phyloP scores from a whole-genome alignment of 768 basidiomycete genomes.

The Phlebiopsis flavidoalba region DNA sequence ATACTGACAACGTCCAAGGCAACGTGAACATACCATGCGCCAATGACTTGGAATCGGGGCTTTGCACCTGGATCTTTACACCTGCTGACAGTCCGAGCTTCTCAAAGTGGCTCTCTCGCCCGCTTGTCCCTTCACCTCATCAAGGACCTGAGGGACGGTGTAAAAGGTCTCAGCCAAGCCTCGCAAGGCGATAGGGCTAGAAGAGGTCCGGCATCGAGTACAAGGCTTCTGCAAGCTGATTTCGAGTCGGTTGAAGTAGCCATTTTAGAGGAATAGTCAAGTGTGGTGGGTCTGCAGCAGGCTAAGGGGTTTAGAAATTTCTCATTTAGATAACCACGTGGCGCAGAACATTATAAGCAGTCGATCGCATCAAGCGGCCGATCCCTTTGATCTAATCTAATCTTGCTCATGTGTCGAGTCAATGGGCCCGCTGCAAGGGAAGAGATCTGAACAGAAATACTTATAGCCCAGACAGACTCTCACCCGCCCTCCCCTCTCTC shows the following conservation, averaged over 20 bases:
- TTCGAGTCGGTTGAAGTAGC: constrained; percentile 17
- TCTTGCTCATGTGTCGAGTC: constrained; percentile 5
- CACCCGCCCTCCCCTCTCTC: not conserved
- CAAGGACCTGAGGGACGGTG: constrained; percentile 86
- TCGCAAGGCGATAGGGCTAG: constrained; percentile 85
- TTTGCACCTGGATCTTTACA: constrained; percentile 64
- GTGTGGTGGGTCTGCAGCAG: constrained; percentile 9
- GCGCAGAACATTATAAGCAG: not conserved
- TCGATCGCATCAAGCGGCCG: not conserved
- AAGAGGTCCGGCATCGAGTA: constrained; percentile 92
- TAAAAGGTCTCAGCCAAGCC: constrained; percentile 82
- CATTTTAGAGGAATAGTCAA: constrained; percentile 12
- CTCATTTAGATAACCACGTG: constrained; percentile 17
- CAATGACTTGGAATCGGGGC: constrained; percentile 67
- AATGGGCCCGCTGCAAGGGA: not conserved
- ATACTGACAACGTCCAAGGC: not conserved
- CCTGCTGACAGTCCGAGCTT: constrained; percentile 71
- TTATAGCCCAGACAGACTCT: not conserved
- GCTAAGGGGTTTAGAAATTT: not conserved
- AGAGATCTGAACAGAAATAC: not conserved
- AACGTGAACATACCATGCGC: constrained; percentile 42
- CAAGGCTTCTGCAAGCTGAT: constrained; percentile 67
- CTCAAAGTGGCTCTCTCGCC: constrained; percentile 83
- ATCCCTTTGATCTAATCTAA: constrained; percentile 2
- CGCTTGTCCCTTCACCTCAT: constrained; percentile 86